These are phyloP conservation scores for Nasturtium officinale DNA, from an alignment of 345 rosid genomes.

Conservation along the genomic window DNA sequence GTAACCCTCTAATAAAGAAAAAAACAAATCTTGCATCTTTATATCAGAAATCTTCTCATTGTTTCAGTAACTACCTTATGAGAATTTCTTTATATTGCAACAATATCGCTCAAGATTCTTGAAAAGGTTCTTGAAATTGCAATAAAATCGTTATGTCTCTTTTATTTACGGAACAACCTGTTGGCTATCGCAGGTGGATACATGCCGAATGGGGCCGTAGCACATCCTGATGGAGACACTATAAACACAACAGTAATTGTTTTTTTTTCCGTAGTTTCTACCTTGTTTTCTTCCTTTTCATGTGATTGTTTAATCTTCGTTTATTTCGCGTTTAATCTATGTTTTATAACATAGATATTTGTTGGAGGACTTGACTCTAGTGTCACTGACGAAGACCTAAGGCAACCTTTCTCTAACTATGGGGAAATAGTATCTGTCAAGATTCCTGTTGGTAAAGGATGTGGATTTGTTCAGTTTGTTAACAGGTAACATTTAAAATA, in stretches of 20 bases:
- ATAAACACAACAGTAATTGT: conserved; percentile 78
- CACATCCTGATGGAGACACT: conserved; percentile 71
- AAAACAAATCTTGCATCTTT: not conserved
- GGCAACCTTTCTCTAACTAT: conserved; percentile 73
- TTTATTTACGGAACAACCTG: not conserved
- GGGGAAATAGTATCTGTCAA: conserved; percentile 92
- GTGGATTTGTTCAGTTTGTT: conserved; percentile 92
- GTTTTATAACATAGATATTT: conserved; percentile 66
- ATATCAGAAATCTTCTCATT: not conserved
- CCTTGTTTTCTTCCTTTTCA: conserved; percentile 14
- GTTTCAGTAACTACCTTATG: not conserved
- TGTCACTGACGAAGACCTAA: conserved; percentile 84
- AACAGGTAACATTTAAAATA: conserved; percentile 56
- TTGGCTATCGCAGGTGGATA: conserved; percentile 56
- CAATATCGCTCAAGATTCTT: not conserved
- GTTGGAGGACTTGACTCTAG: conserved; percentile 94
- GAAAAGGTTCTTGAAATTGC: not conserved
- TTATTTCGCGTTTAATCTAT: conserved; percentile 22
- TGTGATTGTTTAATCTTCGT: conserved; percentile 25
- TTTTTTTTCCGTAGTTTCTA: not conserved
- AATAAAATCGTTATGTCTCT: not conserved
- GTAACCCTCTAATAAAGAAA: not conserved
- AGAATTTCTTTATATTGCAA: not conserved
- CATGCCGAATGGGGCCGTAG: conserved; percentile 60
- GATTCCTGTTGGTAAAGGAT: conserved; percentile 90